Percentiles rank a stretch among this genome's conserved stretches.
Conservation (phyloP, 306 rosid species). For the Castanospermum australe region DNA sequence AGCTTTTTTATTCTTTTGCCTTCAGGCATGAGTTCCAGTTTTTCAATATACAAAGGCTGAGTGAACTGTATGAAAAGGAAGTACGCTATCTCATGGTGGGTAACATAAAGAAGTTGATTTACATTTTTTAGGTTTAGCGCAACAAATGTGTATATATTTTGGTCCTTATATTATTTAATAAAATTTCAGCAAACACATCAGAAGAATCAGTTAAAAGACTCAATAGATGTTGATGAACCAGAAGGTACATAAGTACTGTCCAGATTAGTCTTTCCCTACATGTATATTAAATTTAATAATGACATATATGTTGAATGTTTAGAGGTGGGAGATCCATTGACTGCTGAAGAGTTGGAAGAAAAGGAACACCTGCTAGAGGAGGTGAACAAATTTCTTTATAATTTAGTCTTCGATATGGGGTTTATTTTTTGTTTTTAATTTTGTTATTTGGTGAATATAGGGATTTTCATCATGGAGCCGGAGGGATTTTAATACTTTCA, state of each 20-base stretch:
- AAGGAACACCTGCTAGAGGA: constrained; percentile 86
- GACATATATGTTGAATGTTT: constrained; percentile 23
- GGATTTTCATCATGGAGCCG: constrained; percentile 99
- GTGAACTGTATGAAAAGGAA: constrained; percentile 96
- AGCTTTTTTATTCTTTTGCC: constrained; percentile 13
- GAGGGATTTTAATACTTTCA: constrained; percentile 91
- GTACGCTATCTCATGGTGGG: constrained; percentile 96
- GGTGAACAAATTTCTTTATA: constrained; percentile 40
- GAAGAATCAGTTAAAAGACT: constrained; percentile 93
- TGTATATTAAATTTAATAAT: not conserved
- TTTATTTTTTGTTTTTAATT: constrained; percentile 31
- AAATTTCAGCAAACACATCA: constrained; percentile 88
- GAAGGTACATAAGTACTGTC: constrained; percentile 59
- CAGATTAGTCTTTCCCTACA: not conserved
- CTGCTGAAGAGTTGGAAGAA: constrained; percentile 94
- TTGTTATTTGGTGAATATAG: constrained; percentile 45
- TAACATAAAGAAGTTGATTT: constrained; percentile 18
- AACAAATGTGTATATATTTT: not conserved
- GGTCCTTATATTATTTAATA: constrained; percentile 18
- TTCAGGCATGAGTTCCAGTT: constrained; percentile 95
- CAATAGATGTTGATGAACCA: constrained; percentile 91
- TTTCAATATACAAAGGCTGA: constrained; percentile 89
- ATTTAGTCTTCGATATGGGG: constrained; percentile 1
- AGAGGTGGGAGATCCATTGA: constrained; percentile 95
- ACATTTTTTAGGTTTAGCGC: constrained; percentile 4